Conservation (phyloP, 148 eudicot genomes). For the Dysphania ambrosioides region DNA sequence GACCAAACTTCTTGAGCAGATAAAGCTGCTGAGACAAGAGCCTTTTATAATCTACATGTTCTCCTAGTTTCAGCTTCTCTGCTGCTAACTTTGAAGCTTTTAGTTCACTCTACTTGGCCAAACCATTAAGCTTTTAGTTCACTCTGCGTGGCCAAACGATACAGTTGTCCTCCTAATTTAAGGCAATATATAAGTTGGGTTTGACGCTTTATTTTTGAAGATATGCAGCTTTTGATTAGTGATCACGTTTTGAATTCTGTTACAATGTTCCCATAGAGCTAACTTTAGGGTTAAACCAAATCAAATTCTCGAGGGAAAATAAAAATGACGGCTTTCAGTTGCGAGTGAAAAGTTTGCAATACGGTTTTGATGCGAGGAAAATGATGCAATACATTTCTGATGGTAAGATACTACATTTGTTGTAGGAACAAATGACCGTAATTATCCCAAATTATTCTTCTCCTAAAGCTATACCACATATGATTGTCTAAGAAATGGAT, state of each 20-base stretch:
- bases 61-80: slow-evolving; percentile 57
- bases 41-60: slow-evolving; percentile 51
- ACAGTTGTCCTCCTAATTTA: neutral
- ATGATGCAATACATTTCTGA: neutral
- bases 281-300: slow-evolving; percentile 10
- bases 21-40: slow-evolving; percentile 72
- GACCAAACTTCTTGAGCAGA: slow-evolving; percentile 49
- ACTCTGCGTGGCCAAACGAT: no score
- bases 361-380: no score
- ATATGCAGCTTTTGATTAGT: neutral
- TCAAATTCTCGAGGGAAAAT: no score
- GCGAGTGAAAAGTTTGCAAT: neutral
- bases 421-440: no score
- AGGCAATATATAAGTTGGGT: neutral
- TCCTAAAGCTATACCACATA: no score
- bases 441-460: no score
- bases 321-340: no score
- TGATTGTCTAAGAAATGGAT: no score
- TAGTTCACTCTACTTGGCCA: slow-evolving; percentile 49
- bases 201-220: no score
- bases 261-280: neutral
- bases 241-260: neutral
- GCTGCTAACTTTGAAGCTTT: slow-evolving; percentile 43
- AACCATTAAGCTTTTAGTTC: slow-evolving; percentile 48
- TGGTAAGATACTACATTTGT: neutral